Evolutionary conservation across 2,329 filamentous ascomycete genomes (phyloP), one percentile per base, ranked within the genome.

Genomic region (Trichophyton verrucosum): DNA sequence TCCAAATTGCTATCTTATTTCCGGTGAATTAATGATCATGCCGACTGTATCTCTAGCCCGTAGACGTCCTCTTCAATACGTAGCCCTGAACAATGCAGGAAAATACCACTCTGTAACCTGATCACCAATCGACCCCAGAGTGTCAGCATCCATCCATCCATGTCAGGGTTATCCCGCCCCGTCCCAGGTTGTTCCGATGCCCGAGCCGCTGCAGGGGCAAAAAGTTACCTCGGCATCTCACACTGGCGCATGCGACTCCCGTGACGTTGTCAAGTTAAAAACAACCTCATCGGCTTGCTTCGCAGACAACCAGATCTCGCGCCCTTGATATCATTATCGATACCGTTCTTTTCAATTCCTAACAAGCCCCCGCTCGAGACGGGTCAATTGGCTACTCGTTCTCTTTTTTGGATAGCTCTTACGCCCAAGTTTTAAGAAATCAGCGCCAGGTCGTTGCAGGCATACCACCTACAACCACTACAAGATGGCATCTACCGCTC

Each of bases 401-500:
- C 24, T 27, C 24, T 27, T 13, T 53, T 33, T 53, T 53, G 49
- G 49, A 53, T 53, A 53, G 8, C 6, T 15, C 49, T 30, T 27
- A 7, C 20, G 6, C 3, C 44, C 44, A 20, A 30, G 44, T 5
- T 53, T 53, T 53, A 30, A 30, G n/a, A 38, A 38, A 9, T 3
- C 2, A 3, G 11, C 9, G 2, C 24, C 13, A 20, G 5, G 49
- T 38, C 13, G 33, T 9, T 6, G 13, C 33, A 38, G 9, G 33
- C 11, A 13, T 13, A 38, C 9, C 9, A 13, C 9, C 9, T 9
- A 30, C 5, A 6, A 30, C 33, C 3, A 38, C 9, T 11, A 38
- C 33, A 63, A 9, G 17, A 63, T 63, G 62, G 62, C 57, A 15
- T 69, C 66, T 42, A 65, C 69, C 59, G 65, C 71, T 40, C 67